Evolutionary conservation across 768 basidiomycete genomes (phyloP).

Genomic region (Leccinum longicurvipes): DNA sequence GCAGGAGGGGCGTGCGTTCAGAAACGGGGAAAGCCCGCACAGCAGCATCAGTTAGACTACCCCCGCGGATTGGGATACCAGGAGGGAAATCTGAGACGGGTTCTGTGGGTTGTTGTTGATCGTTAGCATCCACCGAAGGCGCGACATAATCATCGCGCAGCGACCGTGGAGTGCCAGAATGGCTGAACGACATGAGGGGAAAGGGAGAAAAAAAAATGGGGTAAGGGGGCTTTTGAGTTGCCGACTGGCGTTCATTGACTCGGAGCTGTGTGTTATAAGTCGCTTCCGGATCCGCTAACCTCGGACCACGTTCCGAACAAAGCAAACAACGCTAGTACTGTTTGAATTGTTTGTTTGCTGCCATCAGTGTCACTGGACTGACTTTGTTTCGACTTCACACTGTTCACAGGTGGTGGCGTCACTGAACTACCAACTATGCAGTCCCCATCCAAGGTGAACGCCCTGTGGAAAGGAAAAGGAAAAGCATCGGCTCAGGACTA

Average conservation of each 20-base stretch:
- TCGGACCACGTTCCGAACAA: neutral
- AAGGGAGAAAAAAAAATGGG: neutral
- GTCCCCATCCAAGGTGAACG: constrained; percentile 21
- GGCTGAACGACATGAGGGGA: constrained; percentile 39
- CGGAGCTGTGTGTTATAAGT: neutral
- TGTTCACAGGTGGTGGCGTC: too few relatives aligned
- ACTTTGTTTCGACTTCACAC: too few relatives aligned
- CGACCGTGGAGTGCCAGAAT: constrained; percentile 32
- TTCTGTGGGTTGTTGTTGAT: constrained; percentile 5
- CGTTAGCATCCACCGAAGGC: constrained; percentile 14
- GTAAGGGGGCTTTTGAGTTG: neutral
- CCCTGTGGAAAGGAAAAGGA: constrained; percentile 54
- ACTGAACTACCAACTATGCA: constrained; percentile 4
- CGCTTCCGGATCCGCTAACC: neutral
- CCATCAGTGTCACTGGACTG: too few relatives aligned
- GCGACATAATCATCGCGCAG: constrained; percentile 62
- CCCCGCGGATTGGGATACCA: constrained; percentile 18
- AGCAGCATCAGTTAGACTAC: neutral
- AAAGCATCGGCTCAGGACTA: constrained; percentile 46
- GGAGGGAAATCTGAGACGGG: constrained; percentile 12
- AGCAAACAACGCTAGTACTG: neutral
- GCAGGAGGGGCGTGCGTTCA: constrained; percentile 60
- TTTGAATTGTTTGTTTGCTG: neutral
- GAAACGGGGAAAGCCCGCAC: constrained; percentile 5
- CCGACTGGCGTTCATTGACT: neutral